Evolutionary conservation across 2,329 filamentous ascomycete genomes (phyloP).

Genomic region (Lachnellula arida): DNA sequence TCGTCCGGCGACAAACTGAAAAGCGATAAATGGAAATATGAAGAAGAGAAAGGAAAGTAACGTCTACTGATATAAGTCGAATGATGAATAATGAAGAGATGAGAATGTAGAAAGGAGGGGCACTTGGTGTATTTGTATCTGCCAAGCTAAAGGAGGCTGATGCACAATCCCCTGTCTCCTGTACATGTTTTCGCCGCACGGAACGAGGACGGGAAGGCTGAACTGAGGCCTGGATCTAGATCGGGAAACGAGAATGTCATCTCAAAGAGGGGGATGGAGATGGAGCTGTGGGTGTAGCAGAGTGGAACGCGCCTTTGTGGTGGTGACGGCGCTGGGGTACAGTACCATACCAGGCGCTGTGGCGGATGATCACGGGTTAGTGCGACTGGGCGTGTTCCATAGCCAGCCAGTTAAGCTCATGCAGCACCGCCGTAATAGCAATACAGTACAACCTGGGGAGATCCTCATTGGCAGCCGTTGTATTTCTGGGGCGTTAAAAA

Average conservation of each 20-base stretch:
- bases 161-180: background rate
- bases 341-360: background rate
- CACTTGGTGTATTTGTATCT: conserved; percentile 14
- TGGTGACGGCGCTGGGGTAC: conserved; percentile 1
- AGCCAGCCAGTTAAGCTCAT: background rate
- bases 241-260: conserved; percentile 8
- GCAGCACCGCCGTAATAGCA: background rate
- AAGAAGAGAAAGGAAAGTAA: conserved; percentile 15
- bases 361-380: conserved; percentile 18
- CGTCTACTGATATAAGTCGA: conserved; percentile 10
- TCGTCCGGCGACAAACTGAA: conserved; percentile 29
- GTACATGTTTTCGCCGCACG: conserved; percentile 13
- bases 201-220: background rate
- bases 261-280: conserved; percentile 5
- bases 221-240: background rate
- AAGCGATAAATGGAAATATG: conserved; percentile 10
- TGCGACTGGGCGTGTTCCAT: conserved; percentile 16
- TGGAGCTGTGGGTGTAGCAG: conserved; percentile 16
- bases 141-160: conserved; percentile 8
- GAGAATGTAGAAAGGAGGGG: conserved; percentile 2
- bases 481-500: background rate
- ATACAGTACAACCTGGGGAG: background rate
- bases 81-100: conserved; percentile 9
- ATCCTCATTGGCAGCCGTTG: conserved; percentile 6
- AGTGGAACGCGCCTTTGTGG: background rate